These are phyloP conservation scores for Curvularia hawaiiensis DNA, from an alignment of 2,329 filamentous ascomycete genomes.

Conservation along the genomic window DNA sequence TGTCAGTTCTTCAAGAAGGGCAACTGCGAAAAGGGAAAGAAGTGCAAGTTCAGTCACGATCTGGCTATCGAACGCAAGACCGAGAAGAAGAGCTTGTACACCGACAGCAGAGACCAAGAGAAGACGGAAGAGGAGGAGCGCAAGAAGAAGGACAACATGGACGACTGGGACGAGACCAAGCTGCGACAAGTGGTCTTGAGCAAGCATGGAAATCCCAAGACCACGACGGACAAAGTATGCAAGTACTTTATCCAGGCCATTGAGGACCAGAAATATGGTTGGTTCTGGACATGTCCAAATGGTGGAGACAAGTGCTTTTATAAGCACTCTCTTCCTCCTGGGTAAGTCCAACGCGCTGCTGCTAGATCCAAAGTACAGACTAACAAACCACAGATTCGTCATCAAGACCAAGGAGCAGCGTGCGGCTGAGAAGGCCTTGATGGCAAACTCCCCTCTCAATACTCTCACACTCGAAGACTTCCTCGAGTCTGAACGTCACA, in stretches of 20 bases:
- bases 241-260: constrained; percentile 98
- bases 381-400: constrained; percentile 69
- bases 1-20: constrained; percentile 98
- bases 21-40: constrained; percentile 88
- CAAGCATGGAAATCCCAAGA: constrained; percentile 97
- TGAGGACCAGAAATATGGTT: constrained; percentile 98
- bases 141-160: constrained; percentile 91
- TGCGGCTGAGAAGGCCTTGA: constrained; percentile 89
- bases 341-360: constrained; percentile 64
- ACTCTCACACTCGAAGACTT: constrained; percentile 97
- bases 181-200: constrained; percentile 86
- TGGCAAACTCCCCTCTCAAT: constrained; percentile 94
- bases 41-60: constrained; percentile 98
- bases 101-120: constrained; percentile 76
- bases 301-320: constrained; percentile 99
- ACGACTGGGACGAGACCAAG: constrained; percentile 98
- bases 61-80: constrained; percentile 86
- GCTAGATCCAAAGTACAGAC: neutral
- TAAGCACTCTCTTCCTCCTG: constrained; percentile 90
- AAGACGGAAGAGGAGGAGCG: constrained; percentile 72
- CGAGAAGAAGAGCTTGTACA: constrained; percentile 90
- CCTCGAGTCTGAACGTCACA: constrained; percentile 93
- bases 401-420: constrained; percentile 98
- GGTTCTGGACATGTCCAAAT: constrained; percentile 99
- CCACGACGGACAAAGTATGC: constrained; percentile 97